Evolutionary conservation across 257 asterid genomes (phyloP).

Genomic region (Gentiana dahurica): DNA sequence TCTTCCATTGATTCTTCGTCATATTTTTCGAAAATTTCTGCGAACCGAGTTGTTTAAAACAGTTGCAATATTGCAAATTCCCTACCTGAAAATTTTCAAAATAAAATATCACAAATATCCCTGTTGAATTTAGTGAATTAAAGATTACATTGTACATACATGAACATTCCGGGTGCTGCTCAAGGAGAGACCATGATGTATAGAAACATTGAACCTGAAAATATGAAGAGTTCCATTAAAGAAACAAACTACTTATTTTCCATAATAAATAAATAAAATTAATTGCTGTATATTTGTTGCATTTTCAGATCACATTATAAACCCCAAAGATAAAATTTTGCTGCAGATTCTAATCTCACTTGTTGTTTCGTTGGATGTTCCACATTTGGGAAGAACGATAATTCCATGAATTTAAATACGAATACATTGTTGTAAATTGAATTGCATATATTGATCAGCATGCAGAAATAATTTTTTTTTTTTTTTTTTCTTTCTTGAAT

Average conservation of each 20-base stretch:
- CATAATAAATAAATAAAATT: no score
- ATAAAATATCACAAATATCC: background rate
- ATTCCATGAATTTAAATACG: background rate
- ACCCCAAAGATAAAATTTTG: no score
- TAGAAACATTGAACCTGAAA: constrained; percentile 2
- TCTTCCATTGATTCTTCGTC: constrained; percentile 40
- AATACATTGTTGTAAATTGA: background rate
- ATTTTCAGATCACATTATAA: no score
- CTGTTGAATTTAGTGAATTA: background rate
- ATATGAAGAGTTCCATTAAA: background rate
- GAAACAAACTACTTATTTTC: no score
- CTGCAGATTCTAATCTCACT: background rate
- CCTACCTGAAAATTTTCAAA: background rate
- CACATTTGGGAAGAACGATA: background rate
- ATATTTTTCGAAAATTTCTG: constrained; percentile 4
- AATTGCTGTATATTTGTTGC: no score
- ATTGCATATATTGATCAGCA: no score
- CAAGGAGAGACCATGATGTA: constrained; percentile 5
- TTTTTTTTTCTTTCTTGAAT: no score
- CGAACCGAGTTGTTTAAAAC: background rate
- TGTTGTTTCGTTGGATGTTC: background rate
- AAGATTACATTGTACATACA: background rate
- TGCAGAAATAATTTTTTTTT: no score
- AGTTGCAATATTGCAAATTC: constrained; percentile 1
- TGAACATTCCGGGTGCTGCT: background rate